Evolutionary conservation across 257 asterid species (phyloP).

Genomic region (Plantago elongata): DNA sequence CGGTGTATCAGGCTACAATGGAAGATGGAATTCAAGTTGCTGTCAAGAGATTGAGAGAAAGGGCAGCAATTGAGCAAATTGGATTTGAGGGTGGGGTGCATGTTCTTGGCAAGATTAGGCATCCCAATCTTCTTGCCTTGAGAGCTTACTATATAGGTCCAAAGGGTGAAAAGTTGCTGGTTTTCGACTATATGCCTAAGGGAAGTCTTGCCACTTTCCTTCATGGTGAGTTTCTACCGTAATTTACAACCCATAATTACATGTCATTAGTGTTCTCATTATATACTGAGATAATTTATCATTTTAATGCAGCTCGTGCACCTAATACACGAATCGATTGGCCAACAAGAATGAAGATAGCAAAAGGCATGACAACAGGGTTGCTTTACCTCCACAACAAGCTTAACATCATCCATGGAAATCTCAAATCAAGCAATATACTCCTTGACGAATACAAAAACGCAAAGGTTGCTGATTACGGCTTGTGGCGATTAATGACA

Average conservation of each 20-base stretch:
- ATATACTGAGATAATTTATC: background rate
- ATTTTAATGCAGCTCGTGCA: conserved; percentile 21
- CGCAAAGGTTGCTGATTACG: conserved; percentile 74
- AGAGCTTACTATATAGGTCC: conserved; percentile 95
- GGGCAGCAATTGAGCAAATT: conserved; percentile 68
- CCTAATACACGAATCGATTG: conserved; percentile 76
- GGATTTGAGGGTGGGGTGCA: conserved; percentile 82
- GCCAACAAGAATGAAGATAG: conserved; percentile 77
- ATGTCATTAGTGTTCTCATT: background rate
- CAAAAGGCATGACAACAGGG: conserved; percentile 78
- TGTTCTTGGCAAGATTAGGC: conserved; percentile 76
- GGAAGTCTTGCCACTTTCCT: conserved; percentile 86
- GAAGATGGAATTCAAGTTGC: conserved; percentile 91
- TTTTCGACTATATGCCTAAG: conserved; percentile 83
- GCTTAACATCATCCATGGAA: conserved; percentile 74
- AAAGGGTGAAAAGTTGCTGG: conserved; percentile 93
- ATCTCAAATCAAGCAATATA: conserved; percentile 84
- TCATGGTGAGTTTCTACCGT: conserved; percentile 49
- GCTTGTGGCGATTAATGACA: conserved; percentile 84
- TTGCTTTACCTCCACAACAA: conserved; percentile 71
- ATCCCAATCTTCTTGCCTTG: conserved; percentile 82
- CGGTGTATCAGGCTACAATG: conserved; percentile 83
- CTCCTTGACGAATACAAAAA: conserved; percentile 62
- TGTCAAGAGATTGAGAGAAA: conserved; percentile 89
- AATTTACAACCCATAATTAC: background rate